phyloP scores from a whole-genome alignment of 2,329 filamentous ascomycete species.

The Stagonosporopsis vannaccii region DNA sequence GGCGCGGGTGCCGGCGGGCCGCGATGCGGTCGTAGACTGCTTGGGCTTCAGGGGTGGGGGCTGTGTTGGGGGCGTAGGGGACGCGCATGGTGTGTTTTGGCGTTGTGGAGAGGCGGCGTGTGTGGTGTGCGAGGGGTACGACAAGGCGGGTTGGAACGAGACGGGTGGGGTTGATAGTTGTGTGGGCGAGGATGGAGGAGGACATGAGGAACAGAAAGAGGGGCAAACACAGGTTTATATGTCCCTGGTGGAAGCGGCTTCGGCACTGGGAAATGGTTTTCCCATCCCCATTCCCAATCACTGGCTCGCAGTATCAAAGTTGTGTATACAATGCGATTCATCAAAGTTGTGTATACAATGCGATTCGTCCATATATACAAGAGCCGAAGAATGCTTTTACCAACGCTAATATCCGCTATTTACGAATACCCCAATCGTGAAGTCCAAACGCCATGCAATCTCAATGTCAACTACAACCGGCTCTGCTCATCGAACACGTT shows the following conservation, averaged over 20 bases:
- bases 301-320: background rate
- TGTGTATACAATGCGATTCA: background rate
- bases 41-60: conserved; percentile 55
- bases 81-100: conserved; percentile 59
- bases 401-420: conserved; percentile 22
- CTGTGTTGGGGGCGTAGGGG: conserved; percentile 60
- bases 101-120: conserved; percentile 9
- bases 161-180: background rate
- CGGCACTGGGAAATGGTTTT: conserved; percentile 15
- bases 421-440: conserved; percentile 24
- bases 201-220: background rate
- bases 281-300: background rate
- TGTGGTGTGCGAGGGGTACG: background rate
- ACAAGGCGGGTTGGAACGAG: no score
- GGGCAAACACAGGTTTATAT: conserved; percentile 5
- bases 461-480: conserved; percentile 30
- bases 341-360: background rate
- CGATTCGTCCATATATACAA: background rate
- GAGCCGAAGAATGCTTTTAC: conserved; percentile 1
- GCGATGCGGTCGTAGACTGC: conserved; percentile 61
- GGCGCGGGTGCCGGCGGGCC: conserved; percentile 59
- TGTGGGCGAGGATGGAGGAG: background rate
- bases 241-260: conserved; percentile 1
- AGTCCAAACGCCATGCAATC: conserved; percentile 18
- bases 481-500: conserved; percentile 35